Percentiles rank a stretch among this genome's conserved stretches.
phyloP scores from a whole-genome alignment of 208 protist genomes.

The Acanthamoeba royreba region DNA sequence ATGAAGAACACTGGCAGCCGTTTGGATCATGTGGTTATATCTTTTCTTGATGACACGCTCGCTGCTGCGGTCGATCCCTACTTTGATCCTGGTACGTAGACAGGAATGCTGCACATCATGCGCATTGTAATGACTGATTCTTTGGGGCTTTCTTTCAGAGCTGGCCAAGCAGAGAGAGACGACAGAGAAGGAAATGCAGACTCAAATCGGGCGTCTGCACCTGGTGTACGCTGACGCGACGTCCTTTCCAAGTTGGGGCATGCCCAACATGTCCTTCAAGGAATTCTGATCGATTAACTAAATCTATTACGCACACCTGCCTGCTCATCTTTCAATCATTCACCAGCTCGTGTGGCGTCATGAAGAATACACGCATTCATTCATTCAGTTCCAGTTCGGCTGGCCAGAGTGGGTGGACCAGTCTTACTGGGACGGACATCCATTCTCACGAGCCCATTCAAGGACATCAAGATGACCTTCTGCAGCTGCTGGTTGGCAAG shows the following conservation, averaged over 20 bases:
- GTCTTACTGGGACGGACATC: no score
- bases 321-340: no score
- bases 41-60: background rate
- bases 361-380: no score
- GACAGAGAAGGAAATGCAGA: conserved; percentile 14
- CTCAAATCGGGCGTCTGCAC: background rate
- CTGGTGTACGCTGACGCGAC: conserved; percentile 6
- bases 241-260: background rate
- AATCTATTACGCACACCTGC: no score
- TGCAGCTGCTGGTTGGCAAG: no score
- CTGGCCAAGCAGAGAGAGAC: background rate
- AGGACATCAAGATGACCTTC: no score
- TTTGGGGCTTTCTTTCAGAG: background rate
- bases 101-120: background rate
- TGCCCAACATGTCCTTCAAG: conserved; percentile 32
- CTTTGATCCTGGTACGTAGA: background rate
- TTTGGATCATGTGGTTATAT: background rate
- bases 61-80: background rate
- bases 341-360: no score
- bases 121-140: background rate
- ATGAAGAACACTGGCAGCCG: conserved; percentile 11
- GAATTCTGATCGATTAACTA: background rate
- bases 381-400: no score
- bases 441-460: no score
- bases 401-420: no score